phyloP scores from a whole-genome alignment of 345 rosid genomes.

The Leavenworthia alabamica region DNA sequence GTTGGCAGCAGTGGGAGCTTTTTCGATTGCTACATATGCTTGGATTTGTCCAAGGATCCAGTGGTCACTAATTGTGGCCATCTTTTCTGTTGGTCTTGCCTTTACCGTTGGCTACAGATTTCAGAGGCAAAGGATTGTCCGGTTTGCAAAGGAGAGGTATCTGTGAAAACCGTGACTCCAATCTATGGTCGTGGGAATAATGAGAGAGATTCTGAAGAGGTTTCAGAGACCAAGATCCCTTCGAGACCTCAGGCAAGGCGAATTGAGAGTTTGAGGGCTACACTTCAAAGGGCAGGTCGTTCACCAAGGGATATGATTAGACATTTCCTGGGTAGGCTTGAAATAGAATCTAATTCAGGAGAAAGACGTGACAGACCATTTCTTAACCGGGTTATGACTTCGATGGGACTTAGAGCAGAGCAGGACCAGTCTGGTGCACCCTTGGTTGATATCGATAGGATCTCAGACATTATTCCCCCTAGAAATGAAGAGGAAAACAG shows the following conservation, averaged over 20 bases:
- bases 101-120: conserved; percentile 63
- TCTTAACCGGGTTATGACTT: conserved; percentile 41
- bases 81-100: conserved; percentile 89
- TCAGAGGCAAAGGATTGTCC: conserved; percentile 91
- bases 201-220: conserved; percentile 43
- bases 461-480: conserved; percentile 30
- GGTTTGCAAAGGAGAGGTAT: conserved; percentile 82
- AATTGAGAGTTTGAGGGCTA: conserved; percentile 77
- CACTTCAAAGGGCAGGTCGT: conserved; percentile 45
- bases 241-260: conserved; percentile 61
- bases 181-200: conserved; percentile 72
- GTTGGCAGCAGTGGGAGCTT: conserved; percentile 57
- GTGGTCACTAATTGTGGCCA: conserved; percentile 91
- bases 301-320: conserved; percentile 58
- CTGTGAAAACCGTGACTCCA: conserved; percentile 63
- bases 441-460: conserved; percentile 37
- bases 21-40: conserved; percentile 70
- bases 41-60: conserved; percentile 71
- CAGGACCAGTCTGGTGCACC: conserved; percentile 37
- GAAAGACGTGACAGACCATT: conserved; percentile 14
- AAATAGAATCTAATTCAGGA: conserved; percentile 44
- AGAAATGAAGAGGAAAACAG: conserved; percentile 39
- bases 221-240: conserved; percentile 51
- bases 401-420: conserved; percentile 64
- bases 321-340: conserved; percentile 52